phyloP scores from a whole-genome alignment of 2,329 filamentous ascomycete species.

The Pleoardoris graminearum region DNA sequence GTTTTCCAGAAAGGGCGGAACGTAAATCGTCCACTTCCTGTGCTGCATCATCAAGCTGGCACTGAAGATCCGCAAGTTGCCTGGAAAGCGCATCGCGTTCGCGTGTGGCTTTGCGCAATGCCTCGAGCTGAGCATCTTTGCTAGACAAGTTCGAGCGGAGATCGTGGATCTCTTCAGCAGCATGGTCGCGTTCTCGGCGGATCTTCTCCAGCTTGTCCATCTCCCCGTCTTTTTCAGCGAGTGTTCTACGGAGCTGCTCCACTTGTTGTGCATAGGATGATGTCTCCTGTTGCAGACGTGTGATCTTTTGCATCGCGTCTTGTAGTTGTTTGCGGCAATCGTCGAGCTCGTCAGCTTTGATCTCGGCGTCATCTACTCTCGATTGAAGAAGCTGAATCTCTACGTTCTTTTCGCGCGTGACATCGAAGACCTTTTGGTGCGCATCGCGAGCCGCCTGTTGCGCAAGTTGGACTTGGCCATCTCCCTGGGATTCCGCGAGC shows the following conservation, averaged over 20 bases:
- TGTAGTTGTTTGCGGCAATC: slow-evolving; percentile 41
- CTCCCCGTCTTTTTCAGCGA: slow-evolving; percentile 37
- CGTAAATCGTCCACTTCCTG: slow-evolving; percentile 21
- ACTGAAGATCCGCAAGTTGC: slow-evolving; percentile 36
- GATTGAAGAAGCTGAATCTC: slow-evolving; percentile 44
- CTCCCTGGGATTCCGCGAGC: slow-evolving; percentile 46
- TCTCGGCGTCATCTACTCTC: slow-evolving; percentile 32
- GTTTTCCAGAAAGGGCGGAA: slow-evolving; percentile 27
- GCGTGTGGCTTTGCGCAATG: slow-evolving; percentile 33
- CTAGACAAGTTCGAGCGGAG: slow-evolving; percentile 34
- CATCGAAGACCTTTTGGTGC: slow-evolving; percentile 42
- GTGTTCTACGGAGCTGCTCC: slow-evolving; percentile 34
- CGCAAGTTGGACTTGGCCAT: slow-evolving; percentile 46
- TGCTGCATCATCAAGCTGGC: slow-evolving; percentile 34
- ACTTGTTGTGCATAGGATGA: slow-evolving; percentile 38
- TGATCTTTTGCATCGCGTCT: slow-evolving; percentile 40
- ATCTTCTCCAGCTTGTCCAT: slow-evolving; percentile 30
- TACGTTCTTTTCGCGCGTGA: slow-evolving; percentile 44
- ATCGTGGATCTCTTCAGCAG: slow-evolving; percentile 36
- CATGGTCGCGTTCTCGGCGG: slow-evolving; percentile 39
- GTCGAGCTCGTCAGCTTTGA: slow-evolving; percentile 20
- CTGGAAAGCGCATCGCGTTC: slow-evolving; percentile 34
- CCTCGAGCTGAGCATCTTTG: slow-evolving; percentile 37
- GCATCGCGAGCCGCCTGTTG: slow-evolving; percentile 47
- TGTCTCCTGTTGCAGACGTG: slow-evolving; percentile 34